Percentiles rank a stretch among this genome's conserved stretches.
Conservation (phyloP, 768 basidiomycete species). For the Coprinopsis strossmayeri region DNA sequence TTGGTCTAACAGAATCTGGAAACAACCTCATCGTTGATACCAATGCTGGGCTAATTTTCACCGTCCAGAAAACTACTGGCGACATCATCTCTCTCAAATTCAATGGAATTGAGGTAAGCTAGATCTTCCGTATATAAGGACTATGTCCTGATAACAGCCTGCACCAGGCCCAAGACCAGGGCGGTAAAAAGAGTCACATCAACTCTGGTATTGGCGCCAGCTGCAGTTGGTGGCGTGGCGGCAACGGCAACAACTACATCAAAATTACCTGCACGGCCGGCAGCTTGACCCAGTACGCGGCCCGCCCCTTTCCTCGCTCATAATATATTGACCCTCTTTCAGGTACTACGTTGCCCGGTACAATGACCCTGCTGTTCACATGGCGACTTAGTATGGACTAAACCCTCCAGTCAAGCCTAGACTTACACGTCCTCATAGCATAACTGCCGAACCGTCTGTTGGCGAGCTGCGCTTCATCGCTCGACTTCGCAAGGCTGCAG, state of each 20-base stretch:
- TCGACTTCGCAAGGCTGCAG: constrained; percentile 21
- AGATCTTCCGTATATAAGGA: not conserved
- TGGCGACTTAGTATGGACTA: constrained; percentile 28
- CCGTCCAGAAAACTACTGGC: constrained; percentile 24
- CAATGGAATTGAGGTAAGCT: constrained; percentile 25
- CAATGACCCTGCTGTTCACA: constrained; percentile 30
- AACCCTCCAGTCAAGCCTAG: not conserved
- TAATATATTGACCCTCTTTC: not conserved
- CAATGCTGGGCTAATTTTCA: constrained; percentile 26
- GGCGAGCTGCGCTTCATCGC: constrained; percentile 33
- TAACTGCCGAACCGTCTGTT: constrained; percentile 26
- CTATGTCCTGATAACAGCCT: not conserved
- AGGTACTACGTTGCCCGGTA: constrained; percentile 29
- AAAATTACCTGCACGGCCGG: constrained; percentile 29
- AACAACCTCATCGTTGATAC: constrained; percentile 25
- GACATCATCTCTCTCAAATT: constrained; percentile 30
- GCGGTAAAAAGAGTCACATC: constrained; percentile 25
- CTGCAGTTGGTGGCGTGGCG: constrained; percentile 21
- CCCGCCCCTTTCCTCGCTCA: not conserved
- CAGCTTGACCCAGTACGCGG: constrained; percentile 23
- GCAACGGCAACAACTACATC: constrained; percentile 28
- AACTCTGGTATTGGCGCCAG: constrained; percentile 26
- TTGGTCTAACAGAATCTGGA: constrained; percentile 26
- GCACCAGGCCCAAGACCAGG: constrained; percentile 21
- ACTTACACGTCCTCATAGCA: constrained; percentile 14